Evolutionary conservation across 495 filamentous ascomycete species (phyloP), one percentile per base, ranked within the genome.

Genomic region (Tuber calosporum): DNA sequence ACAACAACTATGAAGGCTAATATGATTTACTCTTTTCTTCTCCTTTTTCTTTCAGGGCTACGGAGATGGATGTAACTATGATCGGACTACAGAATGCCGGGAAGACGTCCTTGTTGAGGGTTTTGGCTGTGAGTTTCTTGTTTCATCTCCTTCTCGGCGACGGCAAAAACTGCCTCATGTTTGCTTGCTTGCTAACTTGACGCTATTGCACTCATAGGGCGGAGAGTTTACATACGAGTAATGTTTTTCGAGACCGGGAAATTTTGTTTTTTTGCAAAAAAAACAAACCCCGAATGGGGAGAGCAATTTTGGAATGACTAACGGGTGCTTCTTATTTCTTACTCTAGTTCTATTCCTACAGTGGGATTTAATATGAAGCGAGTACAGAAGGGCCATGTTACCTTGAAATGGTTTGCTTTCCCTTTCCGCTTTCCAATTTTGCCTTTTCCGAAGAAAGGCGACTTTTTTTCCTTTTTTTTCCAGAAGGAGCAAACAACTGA

Each of bases 171-270:
- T 37, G 7, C 69, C 30, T 42, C 72, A 70, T 75, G 43, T 30
- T 77, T 79, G 73, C 75, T 77, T 79, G 73, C 75, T 76, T 72
- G 73, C 82, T 85, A 79, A 84, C 80, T 71, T 78, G 20, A 62
- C 53, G 26, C 53, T 17, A 5, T 81, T 80, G 58, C 53, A 79
- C 75, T 69, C 37, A 76, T 79, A 98, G 94, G 95, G 95, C 81
- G 95, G 93, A 80, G 95, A 99, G 85, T 99, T 99, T 85, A 97
- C 95, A 48, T 90, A 97, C 84, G 95, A 99, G 95, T 99, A 93
- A 58, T 26, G 53, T 62, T 17, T 62, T 62, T 62, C 53, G 26
- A 62, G 15, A 30, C 26, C 26, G 72, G 48, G 15, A 73, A 76
- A 42, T 34, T 62, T 69, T 69, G 72, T 68, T 73, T 45, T 70